These are phyloP conservation scores for Metschnikowia dekortorum DNA, from an alignment of 805 yeast species.

Conservation along the genomic window DNA sequence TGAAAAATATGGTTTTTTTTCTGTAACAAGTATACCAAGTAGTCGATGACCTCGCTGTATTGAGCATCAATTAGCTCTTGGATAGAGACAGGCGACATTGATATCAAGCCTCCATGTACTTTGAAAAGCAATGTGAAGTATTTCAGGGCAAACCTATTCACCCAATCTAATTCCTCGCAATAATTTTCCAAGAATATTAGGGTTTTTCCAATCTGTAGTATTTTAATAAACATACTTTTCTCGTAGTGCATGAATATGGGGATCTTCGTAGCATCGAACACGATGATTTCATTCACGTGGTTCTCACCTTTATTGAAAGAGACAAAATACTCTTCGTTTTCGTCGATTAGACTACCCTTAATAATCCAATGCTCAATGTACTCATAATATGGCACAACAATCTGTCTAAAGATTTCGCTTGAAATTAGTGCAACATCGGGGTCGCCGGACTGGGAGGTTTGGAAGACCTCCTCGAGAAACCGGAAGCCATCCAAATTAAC, in stretches of 20 bases:
- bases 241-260: slow-evolving; percentile 43
- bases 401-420: slow-evolving; percentile 37
- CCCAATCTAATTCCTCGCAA: slow-evolving; percentile 70
- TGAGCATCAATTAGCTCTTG: slow-evolving; percentile 36
- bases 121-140: slow-evolving; percentile 29
- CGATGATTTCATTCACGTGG: slow-evolving; percentile 33
- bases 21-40: slow-evolving; percentile 47
- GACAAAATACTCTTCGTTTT: slow-evolving; percentile 60
- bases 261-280: slow-evolving; percentile 28
- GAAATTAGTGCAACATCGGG: slow-evolving; percentile 42
- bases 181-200: slow-evolving; percentile 56
- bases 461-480: slow-evolving; percentile 49
- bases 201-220: slow-evolving; percentile 70
- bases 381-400: slow-evolving; percentile 57
- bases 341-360: slow-evolving; percentile 57
- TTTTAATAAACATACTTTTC: slow-evolving; percentile 35
- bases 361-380: slow-evolving; percentile 64
- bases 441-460: slow-evolving; percentile 63
- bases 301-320: slow-evolving; percentile 25
- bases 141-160: slow-evolving; percentile 38
- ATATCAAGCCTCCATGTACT: slow-evolving; percentile 29
- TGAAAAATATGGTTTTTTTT: slow-evolving; percentile 43
- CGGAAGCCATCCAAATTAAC: slow-evolving; percentile 40
- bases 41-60: slow-evolving; percentile 50
- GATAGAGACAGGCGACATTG: slow-evolving; percentile 31